These are phyloP conservation scores for Aspergillus hiratsukae DNA, from an alignment of 2,329 filamentous ascomycete genomes.

Conservation along the genomic window DNA sequence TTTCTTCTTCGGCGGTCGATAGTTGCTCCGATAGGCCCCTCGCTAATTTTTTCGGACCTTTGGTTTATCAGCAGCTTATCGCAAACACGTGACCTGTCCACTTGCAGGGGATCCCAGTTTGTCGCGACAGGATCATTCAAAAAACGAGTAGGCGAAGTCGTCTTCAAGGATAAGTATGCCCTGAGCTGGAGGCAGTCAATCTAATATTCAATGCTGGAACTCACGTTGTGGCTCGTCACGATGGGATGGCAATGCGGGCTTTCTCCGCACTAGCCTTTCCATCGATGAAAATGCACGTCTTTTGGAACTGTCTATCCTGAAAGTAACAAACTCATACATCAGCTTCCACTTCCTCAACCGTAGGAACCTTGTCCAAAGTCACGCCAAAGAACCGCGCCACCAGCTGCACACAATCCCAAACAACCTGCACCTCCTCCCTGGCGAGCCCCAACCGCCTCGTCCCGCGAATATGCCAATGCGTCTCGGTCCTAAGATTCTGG, in stretches of 20 bases:
- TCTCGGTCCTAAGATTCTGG: conserved; percentile 39
- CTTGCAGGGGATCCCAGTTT: background rate
- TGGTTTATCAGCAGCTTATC: conserved; percentile 21
- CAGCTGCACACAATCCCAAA: conserved; percentile 28
- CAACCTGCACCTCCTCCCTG: conserved; percentile 37
- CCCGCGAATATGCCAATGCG: conserved; percentile 45
- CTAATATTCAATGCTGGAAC: background rate
- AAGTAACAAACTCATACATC: conserved; percentile 20
- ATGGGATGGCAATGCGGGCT: background rate
- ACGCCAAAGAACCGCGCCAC: conserved; percentile 26
- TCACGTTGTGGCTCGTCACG: background rate
- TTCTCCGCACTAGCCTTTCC: background rate
- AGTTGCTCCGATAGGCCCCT: conserved; percentile 13
- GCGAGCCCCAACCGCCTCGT: conserved; percentile 37
- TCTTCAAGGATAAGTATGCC: background rate
- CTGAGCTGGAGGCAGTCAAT: background rate
- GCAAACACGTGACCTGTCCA: background rate
- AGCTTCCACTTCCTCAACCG: conserved; percentile 28
- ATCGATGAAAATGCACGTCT: background rate
- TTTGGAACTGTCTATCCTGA: background rate
- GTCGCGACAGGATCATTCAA: background rate
- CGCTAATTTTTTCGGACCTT: conserved; percentile 21
- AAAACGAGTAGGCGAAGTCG: too few relatives aligned
- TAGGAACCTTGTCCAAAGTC: conserved; percentile 27
- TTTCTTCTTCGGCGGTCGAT: conserved; percentile 1